A percentile compares a stretch with the other conserved stretches of the same genome.
phyloP scores from a whole-genome alignment of 75 land plant species.

The Chamaecyparis obtusa region DNA sequence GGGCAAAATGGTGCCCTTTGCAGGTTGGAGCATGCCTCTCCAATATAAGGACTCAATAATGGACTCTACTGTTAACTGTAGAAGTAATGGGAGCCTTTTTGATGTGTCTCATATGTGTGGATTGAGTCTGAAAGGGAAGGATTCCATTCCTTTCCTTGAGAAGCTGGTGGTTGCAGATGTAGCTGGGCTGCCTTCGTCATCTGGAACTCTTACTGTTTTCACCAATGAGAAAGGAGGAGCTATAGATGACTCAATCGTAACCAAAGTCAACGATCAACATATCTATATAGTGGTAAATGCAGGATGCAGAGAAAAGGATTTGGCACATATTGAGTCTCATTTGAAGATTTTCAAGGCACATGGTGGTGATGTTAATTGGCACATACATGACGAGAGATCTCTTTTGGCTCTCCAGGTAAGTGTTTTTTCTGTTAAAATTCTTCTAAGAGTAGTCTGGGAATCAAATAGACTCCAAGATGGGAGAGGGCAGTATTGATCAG shows the following conservation, averaged over 20 bases:
- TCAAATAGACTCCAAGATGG: neutral
- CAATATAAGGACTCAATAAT: conserved; percentile 98
- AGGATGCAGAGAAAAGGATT: conserved; percentile 96
- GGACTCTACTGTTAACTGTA: conserved; percentile 87
- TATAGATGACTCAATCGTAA: conserved; percentile 95
- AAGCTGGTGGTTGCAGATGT: conserved; percentile 92
- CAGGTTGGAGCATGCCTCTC: conserved; percentile 99
- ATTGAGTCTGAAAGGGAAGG: conserved; percentile 76
- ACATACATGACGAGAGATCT: conserved; percentile 93
- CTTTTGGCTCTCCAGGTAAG: conserved; percentile 85
- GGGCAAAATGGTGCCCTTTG: conserved; percentile 99
- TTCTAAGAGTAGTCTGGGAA: neutral
- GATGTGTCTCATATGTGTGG: conserved; percentile 99
- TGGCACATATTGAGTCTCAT: conserved; percentile 84
- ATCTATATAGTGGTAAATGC: conserved; percentile 97
- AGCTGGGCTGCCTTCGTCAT: conserved; percentile 65
- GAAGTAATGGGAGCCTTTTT: conserved; percentile 83
- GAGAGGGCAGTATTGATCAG: neutral
- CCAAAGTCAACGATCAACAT: conserved; percentile 90
- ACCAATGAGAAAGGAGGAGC: conserved; percentile 96
- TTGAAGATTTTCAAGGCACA: conserved; percentile 80
- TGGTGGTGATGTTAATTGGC: conserved; percentile 91
- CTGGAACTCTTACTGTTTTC: conserved; percentile 88
- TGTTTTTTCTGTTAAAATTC: neutral
- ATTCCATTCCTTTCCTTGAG: conserved; percentile 76